Evolutionary conservation across 805 yeast species (phyloP), one percentile per base, ranked within the genome.

Genomic region (Candida michaelii): DNA sequence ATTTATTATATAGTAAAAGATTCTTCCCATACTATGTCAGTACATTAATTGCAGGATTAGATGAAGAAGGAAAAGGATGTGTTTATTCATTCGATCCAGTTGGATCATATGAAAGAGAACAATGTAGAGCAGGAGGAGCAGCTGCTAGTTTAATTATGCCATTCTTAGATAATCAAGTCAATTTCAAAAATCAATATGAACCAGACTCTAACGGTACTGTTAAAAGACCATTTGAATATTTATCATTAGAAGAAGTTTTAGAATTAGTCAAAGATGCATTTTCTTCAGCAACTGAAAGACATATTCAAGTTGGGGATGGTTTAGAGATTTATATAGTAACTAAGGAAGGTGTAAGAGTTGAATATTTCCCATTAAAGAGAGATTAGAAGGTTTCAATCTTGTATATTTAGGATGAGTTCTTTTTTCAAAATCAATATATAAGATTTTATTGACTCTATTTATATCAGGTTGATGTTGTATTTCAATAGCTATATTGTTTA

Each of bases 101-200:
- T 44, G 99, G 99, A 3, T 89, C 97, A 1, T 93, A 93, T 62
- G 98, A 93, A 68, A 81, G 97, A 56, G 97, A 90, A 63, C 96
- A 90, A 61, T 89, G 97, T 67, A 80, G 97, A 59, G 98, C 98
- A 2, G 97, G 96, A 50, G 99, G 99, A 32, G 93, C 97, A 11
- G 98, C 98, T 21, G 93, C 97, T 1, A 80, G 89, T 49, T 77
- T 93, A 67, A 89, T 93, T 52, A 89, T 90, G 95, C 99, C 99
- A 3, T 93, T 93, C 64, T 79, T 93, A 59, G 99, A 93, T 66
- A 91, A 90, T 65, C 99, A 93, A 72, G 99, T 93, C 49, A 88
- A 89, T 62, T 86, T 89, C 69, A 90, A 90, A 63, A 93, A 93
- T 71, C 99, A 93, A 66, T 79, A 74, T 62, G 90, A 79, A 52